Base-by-base conservation (phyloP, 768 basidiomycete genomes). In the Russula ochroleuca region DNA sequence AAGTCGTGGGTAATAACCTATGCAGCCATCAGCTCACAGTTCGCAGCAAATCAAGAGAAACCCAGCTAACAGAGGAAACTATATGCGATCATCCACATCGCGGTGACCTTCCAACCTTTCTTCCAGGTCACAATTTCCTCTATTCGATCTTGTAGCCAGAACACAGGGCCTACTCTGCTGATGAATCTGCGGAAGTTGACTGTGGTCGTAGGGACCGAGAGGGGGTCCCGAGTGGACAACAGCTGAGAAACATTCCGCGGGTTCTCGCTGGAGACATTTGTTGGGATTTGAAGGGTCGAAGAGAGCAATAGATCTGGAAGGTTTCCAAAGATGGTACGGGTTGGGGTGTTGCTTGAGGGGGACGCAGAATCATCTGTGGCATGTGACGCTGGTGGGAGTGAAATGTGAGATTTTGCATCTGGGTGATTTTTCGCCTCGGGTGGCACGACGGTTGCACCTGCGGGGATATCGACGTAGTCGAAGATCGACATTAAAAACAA, bases 41-140 rank as follows among this genome's bases (percentile, higher is more conserved):
- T 33, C 58, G 57, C 56, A 61, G 3, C 10, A 35, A 19, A 33
- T 21, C 5, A 13, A 45, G 35, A 51, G 13, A 52, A 48, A 59
- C 23, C 40, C 41, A 0, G 79, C 90, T 47, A 55, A 94, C 94
- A 95, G 41, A 94, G 73, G 68, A 94, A 92, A 0, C 81, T 82
- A 73, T 93, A 95, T 0, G 75, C 79, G 2, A 84, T 79, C 76
- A 95, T 85, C 87, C 89, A 95, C 0, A 83, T 80, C 45, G 76
- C 71, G 1, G 94, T 94, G 47, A 83, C 77, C 69, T 80, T 81
- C 87, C 85, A 87, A 0, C 87, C 86, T 50, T 82, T 80, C 72
- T 83, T 86, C 94, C 94, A 95, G 67, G 90, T 78, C 4, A 95
- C 60, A 3, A 94, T 79, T 75, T 95, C 94, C 72, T 96, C 94